Evolutionary conservation across 2,329 filamentous ascomycete genomes (phyloP), one percentile per base, ranked within the genome.

Genomic region (Penicillium sp.): DNA sequence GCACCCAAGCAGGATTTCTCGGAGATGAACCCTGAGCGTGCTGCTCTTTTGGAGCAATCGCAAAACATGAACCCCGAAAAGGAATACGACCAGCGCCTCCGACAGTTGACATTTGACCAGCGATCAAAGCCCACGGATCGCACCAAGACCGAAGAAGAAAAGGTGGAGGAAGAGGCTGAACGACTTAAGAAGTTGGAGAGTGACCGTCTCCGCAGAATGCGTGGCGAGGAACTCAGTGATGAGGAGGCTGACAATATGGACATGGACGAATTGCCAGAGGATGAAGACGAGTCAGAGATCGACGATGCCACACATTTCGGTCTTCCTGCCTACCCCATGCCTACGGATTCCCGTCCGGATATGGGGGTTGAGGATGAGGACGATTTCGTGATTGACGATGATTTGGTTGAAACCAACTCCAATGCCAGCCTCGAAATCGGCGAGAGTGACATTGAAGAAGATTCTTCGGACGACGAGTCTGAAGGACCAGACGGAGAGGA

Each of bases 91-190:
- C 78, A 89, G 50, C 83, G 90, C 50, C 80, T 97, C 36, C 89
- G 88, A 65, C 87, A 94, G 70, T 81, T 97, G 70, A 86, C 90
- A 11, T 86, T 88, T 66, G 94, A 99, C 67, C 88, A 88, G 66
- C 85, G 91, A 69, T 91, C 94, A 1, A 84, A 89, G 63, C 94
- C 94, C 6, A 88, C 90, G 2, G 88, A 94, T 61, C 86, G 91
- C 58, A 95, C 90, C 2, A 96, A 96, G 80, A 96, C 92, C 0
- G 90, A 90, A 41, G 92, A 97, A 64, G 92, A 97, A 72, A 87
- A 85, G 70, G 85, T 85, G 2, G 85, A 86, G 60, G 89, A 92
- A 64, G 89, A 95, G 65, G 89, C 90, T 0, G 81, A 85, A 61
- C 83, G 87, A 51, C 75, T 97, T 54, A 88, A 88, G 70, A 84